phyloP scores from a whole-genome alignment of 805 yeast species.

The Metschnikowia henanensis region DNA sequence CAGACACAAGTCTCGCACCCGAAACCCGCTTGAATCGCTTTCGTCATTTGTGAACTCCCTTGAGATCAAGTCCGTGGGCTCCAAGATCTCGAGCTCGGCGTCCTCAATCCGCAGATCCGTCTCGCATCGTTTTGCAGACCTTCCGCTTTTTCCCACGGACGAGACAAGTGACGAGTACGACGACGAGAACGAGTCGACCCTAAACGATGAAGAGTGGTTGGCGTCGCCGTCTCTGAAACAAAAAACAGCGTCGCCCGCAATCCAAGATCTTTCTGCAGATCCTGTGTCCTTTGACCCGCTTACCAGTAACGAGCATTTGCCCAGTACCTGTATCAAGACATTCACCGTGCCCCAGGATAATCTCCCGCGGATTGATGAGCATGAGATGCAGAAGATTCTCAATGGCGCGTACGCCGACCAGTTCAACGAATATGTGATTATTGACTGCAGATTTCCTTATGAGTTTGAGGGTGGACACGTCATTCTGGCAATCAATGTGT shows the following conservation, averaged over 20 bases:
- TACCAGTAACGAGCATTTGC: conserved; percentile 32
- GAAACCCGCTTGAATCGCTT: conserved; percentile 17
- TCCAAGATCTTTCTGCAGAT: background rate
- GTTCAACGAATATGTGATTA: conserved; percentile 57
- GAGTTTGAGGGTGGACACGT: conserved; percentile 95
- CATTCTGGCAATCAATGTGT: conserved; percentile 74
- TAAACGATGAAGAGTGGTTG: conserved; percentile 20
- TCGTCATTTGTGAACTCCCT: conserved; percentile 19
- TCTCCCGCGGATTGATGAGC: conserved; percentile 66
- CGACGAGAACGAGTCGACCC: conserved; percentile 19
- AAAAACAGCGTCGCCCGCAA: conserved; percentile 6
- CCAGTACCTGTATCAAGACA: conserved; percentile 27
- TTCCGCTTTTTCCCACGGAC: conserved; percentile 14
- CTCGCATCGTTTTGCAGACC: conserved; percentile 11
- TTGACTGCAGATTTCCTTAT: conserved; percentile 92
- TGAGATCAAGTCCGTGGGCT: conserved; percentile 15
- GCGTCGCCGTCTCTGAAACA: conserved; percentile 17
- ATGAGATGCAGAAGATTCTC: conserved; percentile 56
- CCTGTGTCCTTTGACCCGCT: conserved; percentile 1
- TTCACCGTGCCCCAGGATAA: conserved; percentile 49
- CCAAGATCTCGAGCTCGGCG: conserved; percentile 16
- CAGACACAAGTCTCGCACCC: background rate
- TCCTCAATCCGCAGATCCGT: conserved; percentile 14
- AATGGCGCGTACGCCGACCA: conserved; percentile 48
- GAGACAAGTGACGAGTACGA: conserved; percentile 15